Percentiles rank a stretch among this genome's conserved stretches.
These are phyloP conservation scores for Dianthus caryophyllus DNA, from an alignment of 148 eudicot species.

Conservation along the genomic window DNA sequence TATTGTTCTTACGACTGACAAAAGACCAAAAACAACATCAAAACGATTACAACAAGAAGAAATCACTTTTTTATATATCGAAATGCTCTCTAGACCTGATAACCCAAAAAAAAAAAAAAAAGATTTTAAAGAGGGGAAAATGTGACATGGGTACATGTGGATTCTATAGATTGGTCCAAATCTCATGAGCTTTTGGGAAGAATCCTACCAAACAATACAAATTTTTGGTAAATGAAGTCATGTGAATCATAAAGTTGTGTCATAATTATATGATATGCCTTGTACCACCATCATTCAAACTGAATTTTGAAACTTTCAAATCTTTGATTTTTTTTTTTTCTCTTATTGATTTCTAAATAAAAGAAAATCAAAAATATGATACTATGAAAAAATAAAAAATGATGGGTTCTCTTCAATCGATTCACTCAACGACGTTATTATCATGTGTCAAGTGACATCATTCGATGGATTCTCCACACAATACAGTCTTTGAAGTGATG, in stretches of 20 bases:
- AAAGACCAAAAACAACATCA: no score
- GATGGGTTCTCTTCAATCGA: no score
- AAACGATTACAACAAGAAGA: no score
- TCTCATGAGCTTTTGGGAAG: conserved; percentile 21
- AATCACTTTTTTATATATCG: no score
- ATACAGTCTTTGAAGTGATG: no score
- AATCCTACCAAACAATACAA: conserved; percentile 29
- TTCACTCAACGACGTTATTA: no score
- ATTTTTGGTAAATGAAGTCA: conserved; percentile 13
- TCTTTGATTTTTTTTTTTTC: neutral
- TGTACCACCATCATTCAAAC: conserved; percentile 9
- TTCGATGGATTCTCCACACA: no score
- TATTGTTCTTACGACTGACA: no score
- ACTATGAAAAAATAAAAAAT: no score
- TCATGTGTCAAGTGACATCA: no score
- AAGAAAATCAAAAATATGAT: no score
- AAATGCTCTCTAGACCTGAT: no score
- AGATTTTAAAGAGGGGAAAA: neutral
- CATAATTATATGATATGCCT: neutral
- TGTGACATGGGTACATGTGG: conserved; percentile 18
- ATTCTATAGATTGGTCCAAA: conserved; percentile 18
- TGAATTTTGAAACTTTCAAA: neutral
- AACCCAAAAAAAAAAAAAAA: neutral
- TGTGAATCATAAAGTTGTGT: conserved; percentile 6
- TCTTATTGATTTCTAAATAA: neutral